Conservation (phyloP, 108 stramenopile genomes). For the Skeletonema tropicum region DNA sequence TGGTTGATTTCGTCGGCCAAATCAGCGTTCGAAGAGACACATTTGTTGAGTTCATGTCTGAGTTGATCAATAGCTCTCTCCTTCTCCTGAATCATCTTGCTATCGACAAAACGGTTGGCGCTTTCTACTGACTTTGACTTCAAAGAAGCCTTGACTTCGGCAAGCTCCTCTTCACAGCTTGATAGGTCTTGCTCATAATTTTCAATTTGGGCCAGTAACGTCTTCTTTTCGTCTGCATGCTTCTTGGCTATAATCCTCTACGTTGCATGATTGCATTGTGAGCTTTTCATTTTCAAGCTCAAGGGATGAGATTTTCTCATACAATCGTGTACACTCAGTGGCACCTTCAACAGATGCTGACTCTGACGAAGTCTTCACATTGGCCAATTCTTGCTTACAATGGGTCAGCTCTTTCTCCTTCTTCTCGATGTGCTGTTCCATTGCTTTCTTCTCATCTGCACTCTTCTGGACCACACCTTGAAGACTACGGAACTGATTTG, state of each 20-base stretch:
- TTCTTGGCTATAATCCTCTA: background rate
- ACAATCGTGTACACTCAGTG: background rate
- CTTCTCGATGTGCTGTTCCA: background rate
- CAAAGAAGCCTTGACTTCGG: slow-evolving; percentile 2
- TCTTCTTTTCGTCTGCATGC: slow-evolving; percentile 25
- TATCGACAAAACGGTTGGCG: slow-evolving; percentile 8
- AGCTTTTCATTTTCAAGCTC: slow-evolving; percentile 13
- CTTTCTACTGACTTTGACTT: slow-evolving; percentile 33
- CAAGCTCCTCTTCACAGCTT: slow-evolving; percentile 14
- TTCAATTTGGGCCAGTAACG: slow-evolving; percentile 16
- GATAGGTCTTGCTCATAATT: background rate
- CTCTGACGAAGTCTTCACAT: background rate
- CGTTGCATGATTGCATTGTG: background rate
- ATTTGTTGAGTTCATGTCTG: background rate
- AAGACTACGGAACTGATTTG: background rate
- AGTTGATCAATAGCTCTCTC: background rate
- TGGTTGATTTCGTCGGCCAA: background rate
- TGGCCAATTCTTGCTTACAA: background rate
- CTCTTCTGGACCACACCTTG: background rate
- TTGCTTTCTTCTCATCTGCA: slow-evolving; percentile 6
- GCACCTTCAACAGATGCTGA: background rate
- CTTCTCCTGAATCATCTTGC: background rate
- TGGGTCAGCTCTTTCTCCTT: background rate
- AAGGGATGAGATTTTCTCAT: slow-evolving; percentile 1
- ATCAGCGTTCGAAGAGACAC: background rate